Evolutionary conservation across 2,329 filamentous ascomycete genomes (phyloP).

Genomic region (Aureobasidium melanogenum): DNA sequence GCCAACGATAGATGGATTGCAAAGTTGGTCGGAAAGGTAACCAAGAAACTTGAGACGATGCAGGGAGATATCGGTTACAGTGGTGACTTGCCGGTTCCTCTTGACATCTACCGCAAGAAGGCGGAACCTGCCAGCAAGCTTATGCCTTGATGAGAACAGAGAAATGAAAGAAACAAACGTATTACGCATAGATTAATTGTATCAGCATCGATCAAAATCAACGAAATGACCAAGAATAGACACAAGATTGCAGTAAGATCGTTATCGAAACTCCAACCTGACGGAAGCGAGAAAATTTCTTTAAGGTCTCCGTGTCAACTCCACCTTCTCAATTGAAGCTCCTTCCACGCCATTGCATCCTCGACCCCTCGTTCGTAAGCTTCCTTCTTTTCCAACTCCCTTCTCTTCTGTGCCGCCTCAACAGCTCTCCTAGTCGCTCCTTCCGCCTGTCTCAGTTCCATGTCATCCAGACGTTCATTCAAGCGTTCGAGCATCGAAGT

Average conservation of each 20-base stretch:
- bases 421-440: background rate
- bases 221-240: background rate
- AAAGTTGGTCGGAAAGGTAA: slow-evolving; percentile 43
- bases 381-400: background rate
- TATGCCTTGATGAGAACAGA: slow-evolving; percentile 19
- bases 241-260: background rate
- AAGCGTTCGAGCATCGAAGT: background rate
- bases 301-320: background rate
- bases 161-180: background rate
- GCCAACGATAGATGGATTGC: slow-evolving; percentile 49
- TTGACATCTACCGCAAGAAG: slow-evolving; percentile 30
- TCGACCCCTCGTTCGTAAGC: background rate
- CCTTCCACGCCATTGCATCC: slow-evolving; percentile 1
- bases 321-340: background rate
- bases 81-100: slow-evolving; percentile 36
- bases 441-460: slow-evolving; percentile 2
- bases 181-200: background rate
- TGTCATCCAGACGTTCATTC: background rate
- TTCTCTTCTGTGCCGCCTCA: background rate
- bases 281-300: background rate
- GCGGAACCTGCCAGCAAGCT: slow-evolving; percentile 29
- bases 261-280: no score
- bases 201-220: background rate
- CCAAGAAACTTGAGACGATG: slow-evolving; percentile 39
- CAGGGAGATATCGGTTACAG: slow-evolving; percentile 45